Evolutionary conservation across 176 grass and related monocot genomes (phyloP), one percentile per base, ranked within the genome.

Genomic region (Chloris gayana): DNA sequence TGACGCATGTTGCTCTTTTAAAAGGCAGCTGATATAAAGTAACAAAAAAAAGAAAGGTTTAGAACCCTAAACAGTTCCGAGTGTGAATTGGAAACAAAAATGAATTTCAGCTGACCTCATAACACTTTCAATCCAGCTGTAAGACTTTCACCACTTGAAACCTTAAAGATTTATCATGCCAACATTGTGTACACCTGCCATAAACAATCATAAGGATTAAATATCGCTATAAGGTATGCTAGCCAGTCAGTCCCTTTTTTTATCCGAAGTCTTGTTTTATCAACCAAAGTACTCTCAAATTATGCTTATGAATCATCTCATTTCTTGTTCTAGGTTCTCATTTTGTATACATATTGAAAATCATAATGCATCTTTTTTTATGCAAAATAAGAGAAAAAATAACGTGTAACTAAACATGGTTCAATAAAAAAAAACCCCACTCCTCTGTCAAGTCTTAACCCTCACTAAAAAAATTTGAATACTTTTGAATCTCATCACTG

Each of bases 11-110:
- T 83, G 29, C 67, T 57, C 27, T 78, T 78, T 65, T 77, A 78
- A 78, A 66, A 47, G 67, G 38, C 12, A 78, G 74, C 30, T 87
- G 37, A 87, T 57, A 73, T 77, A 14, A 37, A 5, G 35, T 78
- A 67, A 26, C 75, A 65, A 29, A 31, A 58, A 58, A 78, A 65
- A 17, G 33, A 69, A 82, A 66, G 14, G 29, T 76, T 27, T 72
- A 41, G 72, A 32, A 22, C 41, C 5, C 14, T 35, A 12, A 53
- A 65, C 21, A 71, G 14, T 76, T 14, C 9, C 51, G 51, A 68
- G 51, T 18, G 21, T 42, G n/a, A 37, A 69, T 75, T 74, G 50
- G 57, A 24, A 53, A 41, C 14, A 41, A 39, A 3, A 24, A 79
- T 34, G 26, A 9, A 72, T 54, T 71, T 61, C 10, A 18, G 19